A percentile compares a stretch with the other conserved stretches of the same genome.
Evolutionary conservation across 441 rosid species (phyloP).

Genomic region (Mallotus japonicus): DNA sequence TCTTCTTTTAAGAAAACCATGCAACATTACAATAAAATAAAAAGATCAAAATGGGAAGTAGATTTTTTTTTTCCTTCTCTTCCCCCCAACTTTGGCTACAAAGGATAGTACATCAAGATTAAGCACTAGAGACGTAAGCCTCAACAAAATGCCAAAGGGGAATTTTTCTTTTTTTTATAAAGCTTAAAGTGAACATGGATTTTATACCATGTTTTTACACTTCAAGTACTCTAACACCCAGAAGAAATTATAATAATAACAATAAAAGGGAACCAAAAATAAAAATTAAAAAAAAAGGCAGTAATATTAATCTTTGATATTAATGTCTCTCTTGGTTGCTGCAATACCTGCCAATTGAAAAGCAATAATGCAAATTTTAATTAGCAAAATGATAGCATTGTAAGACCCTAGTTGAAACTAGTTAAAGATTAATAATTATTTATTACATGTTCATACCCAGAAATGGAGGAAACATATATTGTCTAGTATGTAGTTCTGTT

Average conservation of each 20-base stretch:
- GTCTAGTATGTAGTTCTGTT: constrained; percentile 53
- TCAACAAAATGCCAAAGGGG: constrained; percentile 43
- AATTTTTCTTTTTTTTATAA: not conserved
- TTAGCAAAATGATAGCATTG: not conserved
- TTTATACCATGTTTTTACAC: constrained; percentile 24
- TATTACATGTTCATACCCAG: constrained; percentile 31
- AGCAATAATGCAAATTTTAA: not conserved
- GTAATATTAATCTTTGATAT: constrained; percentile 17
- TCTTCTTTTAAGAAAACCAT: constrained; percentile 76
- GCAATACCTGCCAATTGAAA: constrained; percentile 36
- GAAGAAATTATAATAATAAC: constrained; percentile 15
- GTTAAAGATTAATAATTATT: not conserved
- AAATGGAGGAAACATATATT: constrained; percentile 24
- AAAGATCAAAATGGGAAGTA: constrained; percentile 27
- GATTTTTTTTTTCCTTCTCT: constrained; percentile 4
- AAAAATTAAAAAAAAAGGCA: constrained; percentile 1
- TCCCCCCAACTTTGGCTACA: constrained; percentile 20
- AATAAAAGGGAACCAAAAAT: not conserved
- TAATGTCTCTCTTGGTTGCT: constrained; percentile 20
- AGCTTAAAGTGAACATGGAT: constrained; percentile 17
- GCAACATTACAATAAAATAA: constrained; percentile 45
- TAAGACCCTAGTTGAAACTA: not conserved
- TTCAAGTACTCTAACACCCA: constrained; percentile 27
- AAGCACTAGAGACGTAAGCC: constrained; percentile 39
- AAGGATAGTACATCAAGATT: constrained; percentile 28